Evolutionary conservation across 306 rosid genomes (phyloP).

Genomic region (Lathyrus sativus): DNA sequence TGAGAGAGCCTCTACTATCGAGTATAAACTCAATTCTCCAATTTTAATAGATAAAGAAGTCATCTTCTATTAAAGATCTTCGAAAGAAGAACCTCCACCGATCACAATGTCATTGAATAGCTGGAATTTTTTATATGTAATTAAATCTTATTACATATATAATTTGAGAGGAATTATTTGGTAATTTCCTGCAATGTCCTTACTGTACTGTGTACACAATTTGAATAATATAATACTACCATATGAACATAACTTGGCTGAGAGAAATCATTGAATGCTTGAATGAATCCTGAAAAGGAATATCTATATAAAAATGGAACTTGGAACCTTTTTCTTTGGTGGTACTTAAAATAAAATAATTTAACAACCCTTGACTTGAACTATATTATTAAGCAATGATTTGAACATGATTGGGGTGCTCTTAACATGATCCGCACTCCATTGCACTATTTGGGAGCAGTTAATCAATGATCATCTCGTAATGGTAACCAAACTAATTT

Average conservation of each 20-base stretch:
- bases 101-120: too few relatives aligned
- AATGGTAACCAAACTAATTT: slow-evolving; percentile 3
- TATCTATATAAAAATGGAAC: slow-evolving; percentile 18
- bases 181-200: background rate
- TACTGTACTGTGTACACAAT: background rate
- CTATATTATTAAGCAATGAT: slow-evolving; percentile 32
- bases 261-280: slow-evolving; percentile 3
- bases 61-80: too few relatives aligned
- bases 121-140: too few relatives aligned
- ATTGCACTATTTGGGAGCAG: slow-evolving; percentile 39
- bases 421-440: slow-evolving; percentile 52
- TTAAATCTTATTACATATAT: too few relatives aligned
- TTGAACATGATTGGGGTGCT: slow-evolving; percentile 31
- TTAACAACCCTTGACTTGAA: slow-evolving; percentile 34
- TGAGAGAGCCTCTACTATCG: too few relatives aligned
- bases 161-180: too few relatives aligned
- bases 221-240: slow-evolving; percentile 4
- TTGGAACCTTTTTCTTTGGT: slow-evolving; percentile 9
- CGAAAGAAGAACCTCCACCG: too few relatives aligned
- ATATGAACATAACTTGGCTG: background rate
- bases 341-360: slow-evolving; percentile 26
- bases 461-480: slow-evolving; percentile 29
- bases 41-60: too few relatives aligned
- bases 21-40: too few relatives aligned
- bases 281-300: background rate